Evolutionary conservation across 192 early-diverging fungal genomes (phyloP), one percentile per base, ranked within the genome.

Genomic region (Bifiguratus adelaidae): DNA sequence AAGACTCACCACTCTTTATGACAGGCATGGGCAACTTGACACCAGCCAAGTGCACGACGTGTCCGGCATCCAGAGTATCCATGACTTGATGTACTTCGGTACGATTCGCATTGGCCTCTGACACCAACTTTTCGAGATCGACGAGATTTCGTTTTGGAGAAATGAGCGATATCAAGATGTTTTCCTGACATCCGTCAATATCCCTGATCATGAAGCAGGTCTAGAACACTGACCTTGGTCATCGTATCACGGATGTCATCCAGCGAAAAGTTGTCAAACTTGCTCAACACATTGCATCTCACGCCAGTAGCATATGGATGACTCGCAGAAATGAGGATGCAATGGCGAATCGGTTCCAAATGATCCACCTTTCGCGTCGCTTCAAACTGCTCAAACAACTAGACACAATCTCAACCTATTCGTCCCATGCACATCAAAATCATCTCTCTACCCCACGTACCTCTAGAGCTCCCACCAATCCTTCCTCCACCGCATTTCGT

Each of bases 391-490:
- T 74, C 71, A 58, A 78, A 78, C 30, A 78, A 45, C 74, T 74
- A 9, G 22, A 16, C 4, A 11, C 22, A 18, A 13, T n/a, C 11
- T 26, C 13, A 44, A 7, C 24, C n/a, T 7, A 1, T 3, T 1
- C 7, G 19, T 6, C n/a, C 18, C 19, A 44, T 23, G 7, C 3
- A 30, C 13, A 7, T 26, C 19, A 29, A 11, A 27, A 19, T 6
- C 1, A 27, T 30, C 33, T 16, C 15, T 29, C 6, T n/a, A 44
- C 3, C 19, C 7, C 22, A 18, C 30, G 30, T 62, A 77, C 73
- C 62, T 82, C 80, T 22, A 82, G 48, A 6, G 76, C 80, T 15
- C 68, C 73, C 13, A 77, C 77, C 13, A 82, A 53, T 7, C 80
- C 80, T 37, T 82, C 80, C 12, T 60, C 60, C 8, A 79, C 70